phyloP scores from a whole-genome alignment of 305 asterid genomes.

The Solanum aculeatissimum region DNA sequence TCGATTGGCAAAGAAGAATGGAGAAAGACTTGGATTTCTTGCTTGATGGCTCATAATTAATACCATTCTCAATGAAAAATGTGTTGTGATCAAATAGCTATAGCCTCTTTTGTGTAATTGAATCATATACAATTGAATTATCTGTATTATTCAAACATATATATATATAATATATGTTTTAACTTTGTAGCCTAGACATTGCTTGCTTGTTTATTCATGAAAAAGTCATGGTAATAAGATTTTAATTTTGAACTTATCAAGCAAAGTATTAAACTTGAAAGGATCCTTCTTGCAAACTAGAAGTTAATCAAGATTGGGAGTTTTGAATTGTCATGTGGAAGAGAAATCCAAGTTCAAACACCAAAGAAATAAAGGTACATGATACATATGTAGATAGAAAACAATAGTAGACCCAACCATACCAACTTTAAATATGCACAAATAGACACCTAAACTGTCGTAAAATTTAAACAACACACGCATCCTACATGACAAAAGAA shows the following conservation, averaged over 20 bases:
- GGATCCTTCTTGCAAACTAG: not conserved
- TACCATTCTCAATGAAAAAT: not conserved
- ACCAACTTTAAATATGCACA: not conserved
- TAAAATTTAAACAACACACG: not conserved
- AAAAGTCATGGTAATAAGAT: too few relatives aligned
- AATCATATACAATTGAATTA: not conserved
- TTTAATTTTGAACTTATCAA: not conserved
- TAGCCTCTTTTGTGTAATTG: not conserved
- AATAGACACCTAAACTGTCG: not conserved
- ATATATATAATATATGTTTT: too few relatives aligned
- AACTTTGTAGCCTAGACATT: not conserved
- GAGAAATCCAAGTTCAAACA: not conserved
- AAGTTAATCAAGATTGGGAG: not conserved
- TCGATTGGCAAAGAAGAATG: conserved; percentile 77
- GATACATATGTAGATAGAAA: too few relatives aligned
- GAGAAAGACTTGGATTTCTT: conserved; percentile 74
- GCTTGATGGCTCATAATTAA: conserved; percentile 30
- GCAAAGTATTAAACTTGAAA: not conserved
- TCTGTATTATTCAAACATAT: not conserved
- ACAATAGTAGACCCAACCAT: too few relatives aligned
- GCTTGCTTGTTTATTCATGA: not conserved
- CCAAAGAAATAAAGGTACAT: not conserved
- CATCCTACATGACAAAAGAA: not conserved
- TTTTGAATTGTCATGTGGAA: not conserved
- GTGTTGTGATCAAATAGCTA: not conserved